Percentiles rank a stretch among this genome's conserved stretches.
phyloP scores from a whole-genome alignment of 163 green algal genomes.

The Volvox carteri region DNA sequence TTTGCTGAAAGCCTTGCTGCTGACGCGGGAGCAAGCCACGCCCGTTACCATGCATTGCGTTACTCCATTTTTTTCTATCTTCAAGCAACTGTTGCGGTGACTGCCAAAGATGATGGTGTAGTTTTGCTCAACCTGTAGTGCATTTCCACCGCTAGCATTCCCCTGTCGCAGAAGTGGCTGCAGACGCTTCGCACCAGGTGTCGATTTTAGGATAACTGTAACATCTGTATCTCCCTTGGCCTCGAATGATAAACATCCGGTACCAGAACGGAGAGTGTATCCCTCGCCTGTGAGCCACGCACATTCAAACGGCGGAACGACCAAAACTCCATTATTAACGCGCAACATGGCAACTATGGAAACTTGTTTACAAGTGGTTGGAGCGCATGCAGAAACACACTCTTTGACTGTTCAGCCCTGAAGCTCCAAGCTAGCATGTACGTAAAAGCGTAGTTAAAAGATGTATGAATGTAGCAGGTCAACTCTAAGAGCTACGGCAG shows the following conservation, averaged over 20 bases:
- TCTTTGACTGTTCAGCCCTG: neutral
- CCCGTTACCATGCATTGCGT: slow-evolving; percentile 57
- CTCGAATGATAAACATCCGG: slow-evolving; percentile 83
- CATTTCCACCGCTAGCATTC: slow-evolving; percentile 24
- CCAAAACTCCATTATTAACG: slow-evolving; percentile 60
- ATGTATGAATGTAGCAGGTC: too few relatives aligned
- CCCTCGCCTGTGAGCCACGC: slow-evolving; percentile 87
- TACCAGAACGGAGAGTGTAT: slow-evolving; percentile 68
- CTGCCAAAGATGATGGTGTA: slow-evolving; percentile 95
- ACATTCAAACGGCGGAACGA: slow-evolving; percentile 91
- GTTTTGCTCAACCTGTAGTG: slow-evolving; percentile 74
- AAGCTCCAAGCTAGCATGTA: too few relatives aligned
- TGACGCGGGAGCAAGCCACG: slow-evolving; percentile 70
- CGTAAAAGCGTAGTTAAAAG: too few relatives aligned
- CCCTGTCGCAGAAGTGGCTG: slow-evolving; percentile 73
- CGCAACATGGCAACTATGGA: slow-evolving; percentile 19
- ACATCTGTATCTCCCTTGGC: slow-evolving; percentile 88
- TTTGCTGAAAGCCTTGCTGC: slow-evolving; percentile 62
- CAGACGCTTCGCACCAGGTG: slow-evolving; percentile 80
- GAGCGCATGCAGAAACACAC: neutral
- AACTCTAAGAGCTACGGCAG: too few relatives aligned
- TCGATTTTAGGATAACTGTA: slow-evolving; percentile 88
- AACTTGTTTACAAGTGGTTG: neutral
- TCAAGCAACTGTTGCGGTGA: slow-evolving; percentile 92
- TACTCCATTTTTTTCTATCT: slow-evolving; percentile 80